A percentile compares a stretch with the other conserved stretches of the same genome.
phyloP scores from a whole-genome alignment of 2,329 filamentous ascomycete species.

The Neonectria coccinea region DNA sequence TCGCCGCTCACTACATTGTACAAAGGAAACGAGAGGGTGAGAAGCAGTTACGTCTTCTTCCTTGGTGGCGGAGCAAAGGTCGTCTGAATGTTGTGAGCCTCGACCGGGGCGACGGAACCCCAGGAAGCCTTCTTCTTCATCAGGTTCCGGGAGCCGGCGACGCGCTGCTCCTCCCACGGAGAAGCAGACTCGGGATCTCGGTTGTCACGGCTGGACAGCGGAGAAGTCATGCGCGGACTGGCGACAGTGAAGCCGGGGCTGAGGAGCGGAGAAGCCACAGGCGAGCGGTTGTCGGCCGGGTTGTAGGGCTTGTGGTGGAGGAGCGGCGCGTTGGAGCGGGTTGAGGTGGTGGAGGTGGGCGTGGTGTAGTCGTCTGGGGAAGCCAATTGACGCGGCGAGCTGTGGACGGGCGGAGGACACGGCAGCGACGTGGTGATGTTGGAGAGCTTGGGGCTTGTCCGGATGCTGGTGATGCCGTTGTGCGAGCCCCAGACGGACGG shows the following conservation, averaged over 20 bases:
- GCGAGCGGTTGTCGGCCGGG: conserved; percentile 44
- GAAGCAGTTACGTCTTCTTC: conserved; percentile 26
- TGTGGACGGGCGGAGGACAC: conserved; percentile 35
- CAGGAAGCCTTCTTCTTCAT: conserved; percentile 37
- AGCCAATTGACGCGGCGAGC: conserved; percentile 24
- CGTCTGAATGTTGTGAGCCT: conserved; percentile 52
- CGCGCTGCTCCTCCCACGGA: conserved; percentile 37
- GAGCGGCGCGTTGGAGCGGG: conserved; percentile 51
- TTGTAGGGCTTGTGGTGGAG: conserved; percentile 47
- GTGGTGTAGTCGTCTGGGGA: conserved; percentile 43
- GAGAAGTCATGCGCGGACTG: conserved; percentile 33
- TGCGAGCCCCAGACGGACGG: conserved; percentile 24
- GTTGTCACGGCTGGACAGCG: conserved; percentile 18
- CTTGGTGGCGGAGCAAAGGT: conserved; percentile 56
- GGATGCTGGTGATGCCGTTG: conserved; percentile 15
- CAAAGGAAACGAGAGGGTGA: not conserved
- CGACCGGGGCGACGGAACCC: conserved; percentile 50
- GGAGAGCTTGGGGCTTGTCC: conserved; percentile 27
- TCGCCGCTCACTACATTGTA: conserved; percentile 1
- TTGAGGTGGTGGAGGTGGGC: conserved; percentile 50
- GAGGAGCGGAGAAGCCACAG: conserved; percentile 37
- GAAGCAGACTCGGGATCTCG: conserved; percentile 31
- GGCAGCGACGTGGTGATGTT: conserved; percentile 38
- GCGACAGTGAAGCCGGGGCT: conserved; percentile 41
- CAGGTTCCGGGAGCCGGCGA: conserved; percentile 24